phyloP scores from a whole-genome alignment of 169 alveolate genomes.

The Eimeria maxima region DNA sequence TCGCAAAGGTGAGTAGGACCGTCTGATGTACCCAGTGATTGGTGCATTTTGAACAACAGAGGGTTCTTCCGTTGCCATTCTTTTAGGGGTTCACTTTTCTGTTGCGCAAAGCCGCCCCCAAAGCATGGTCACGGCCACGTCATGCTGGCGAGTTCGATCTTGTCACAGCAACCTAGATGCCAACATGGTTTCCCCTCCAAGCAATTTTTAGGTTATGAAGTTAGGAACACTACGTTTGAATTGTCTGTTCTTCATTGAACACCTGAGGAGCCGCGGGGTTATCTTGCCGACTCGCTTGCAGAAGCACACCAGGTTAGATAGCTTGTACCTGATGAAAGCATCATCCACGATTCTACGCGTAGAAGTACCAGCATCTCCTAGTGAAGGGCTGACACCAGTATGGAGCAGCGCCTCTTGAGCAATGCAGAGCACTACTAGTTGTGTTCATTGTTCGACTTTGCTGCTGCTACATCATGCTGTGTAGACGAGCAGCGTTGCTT shows the following conservation, averaged over 20 bases:
- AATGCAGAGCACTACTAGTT: neutral
- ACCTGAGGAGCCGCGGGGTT: neutral
- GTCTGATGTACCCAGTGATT: neutral
- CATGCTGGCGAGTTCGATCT: neutral
- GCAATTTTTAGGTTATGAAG: neutral
- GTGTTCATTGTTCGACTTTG: no score
- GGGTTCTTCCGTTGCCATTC: neutral
- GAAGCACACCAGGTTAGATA: neutral
- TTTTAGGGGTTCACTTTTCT: neutral
- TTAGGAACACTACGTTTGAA: neutral
- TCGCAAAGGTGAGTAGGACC: neutral
- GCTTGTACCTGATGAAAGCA: neutral
- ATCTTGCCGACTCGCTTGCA: neutral
- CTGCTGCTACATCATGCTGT: neutral
- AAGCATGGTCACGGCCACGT: neutral
- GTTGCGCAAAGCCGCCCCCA: conserved; percentile 1
- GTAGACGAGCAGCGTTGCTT: neutral
- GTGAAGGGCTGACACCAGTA: neutral
- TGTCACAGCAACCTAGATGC: neutral
- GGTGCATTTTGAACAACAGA: neutral
- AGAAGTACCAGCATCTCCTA: neutral
- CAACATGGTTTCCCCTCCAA: neutral
- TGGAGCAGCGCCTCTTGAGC: neutral
- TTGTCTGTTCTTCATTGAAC: neutral
- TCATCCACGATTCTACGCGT: neutral